These are phyloP conservation scores for Coccomyxa sp. DNA, from an alignment of 139 green algal species.

Conservation along the genomic window DNA sequence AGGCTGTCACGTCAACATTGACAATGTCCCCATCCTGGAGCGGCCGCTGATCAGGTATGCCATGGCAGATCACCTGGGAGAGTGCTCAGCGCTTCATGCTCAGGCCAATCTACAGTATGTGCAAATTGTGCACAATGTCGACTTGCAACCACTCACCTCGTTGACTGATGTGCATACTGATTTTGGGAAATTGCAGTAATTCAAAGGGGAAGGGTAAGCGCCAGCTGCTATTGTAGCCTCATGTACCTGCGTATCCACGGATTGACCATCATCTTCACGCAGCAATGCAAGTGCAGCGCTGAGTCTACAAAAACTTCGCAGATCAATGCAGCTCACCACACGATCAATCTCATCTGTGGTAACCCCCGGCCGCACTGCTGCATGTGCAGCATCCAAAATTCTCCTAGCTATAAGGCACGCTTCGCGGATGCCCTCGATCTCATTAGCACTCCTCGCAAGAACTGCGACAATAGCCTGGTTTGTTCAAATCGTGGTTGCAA, in stretches of 20 bases:
- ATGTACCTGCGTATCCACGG: slow-evolving; percentile 59
- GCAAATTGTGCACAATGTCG: not conserved
- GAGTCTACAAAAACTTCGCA: not conserved
- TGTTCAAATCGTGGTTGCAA: not conserved
- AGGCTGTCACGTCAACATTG: slow-evolving; percentile 95
- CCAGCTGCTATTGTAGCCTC: slow-evolving; percentile 69
- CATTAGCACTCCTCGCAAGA: slow-evolving; percentile 44
- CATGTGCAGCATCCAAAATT: slow-evolving; percentile 77
- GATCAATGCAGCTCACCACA: slow-evolving; percentile 48
- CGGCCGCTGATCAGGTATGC: slow-evolving; percentile 88
- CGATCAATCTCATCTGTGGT: slow-evolving; percentile 95
- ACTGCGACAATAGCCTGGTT: slow-evolving; percentile 28
- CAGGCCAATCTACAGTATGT: not conserved
- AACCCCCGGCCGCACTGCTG: slow-evolving; percentile 65
- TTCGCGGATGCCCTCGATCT: slow-evolving; percentile 68
- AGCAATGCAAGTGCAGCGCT: not conserved
- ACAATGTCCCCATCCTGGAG: slow-evolving; percentile 95
- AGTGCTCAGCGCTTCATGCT: not conserved
- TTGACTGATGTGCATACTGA: slow-evolving; percentile 95
- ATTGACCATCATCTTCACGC: not conserved
- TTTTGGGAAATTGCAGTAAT: slow-evolving; percentile 97
- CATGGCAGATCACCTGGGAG: slow-evolving; percentile 92
- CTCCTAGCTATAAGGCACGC: slow-evolving; percentile 69
- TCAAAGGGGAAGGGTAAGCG: slow-evolving; percentile 86
- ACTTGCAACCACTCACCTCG: slow-evolving; percentile 55